Evolutionary conservation across 495 filamentous ascomycete species (phyloP).

Genomic region (Hapsidospora chrysogenum): DNA sequence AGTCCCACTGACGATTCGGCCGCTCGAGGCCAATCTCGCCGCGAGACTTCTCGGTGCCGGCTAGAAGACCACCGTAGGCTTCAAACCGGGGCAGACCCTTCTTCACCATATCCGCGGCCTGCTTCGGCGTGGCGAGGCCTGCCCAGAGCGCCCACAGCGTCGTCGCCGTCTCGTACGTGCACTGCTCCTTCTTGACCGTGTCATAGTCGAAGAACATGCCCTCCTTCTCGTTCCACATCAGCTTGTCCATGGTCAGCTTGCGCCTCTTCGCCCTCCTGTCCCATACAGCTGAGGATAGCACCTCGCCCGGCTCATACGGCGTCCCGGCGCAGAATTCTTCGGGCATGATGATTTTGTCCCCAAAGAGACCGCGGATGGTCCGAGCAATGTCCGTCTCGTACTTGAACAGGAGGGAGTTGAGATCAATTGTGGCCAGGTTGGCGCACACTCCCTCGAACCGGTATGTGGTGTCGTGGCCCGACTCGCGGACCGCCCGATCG

Average conservation of each 20-base stretch:
- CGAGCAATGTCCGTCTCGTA: constrained; percentile 85
- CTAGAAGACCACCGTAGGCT: constrained; percentile 71
- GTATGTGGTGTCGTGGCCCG: constrained; percentile 93
- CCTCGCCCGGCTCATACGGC: constrained; percentile 34
- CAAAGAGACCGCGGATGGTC: constrained; percentile 66
- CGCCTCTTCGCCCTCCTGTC: constrained; percentile 68
- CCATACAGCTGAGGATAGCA: constrained; percentile 74
- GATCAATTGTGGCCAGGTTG: constrained; percentile 80
- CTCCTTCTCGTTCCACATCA: constrained; percentile 74
- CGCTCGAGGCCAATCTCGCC: constrained; percentile 62
- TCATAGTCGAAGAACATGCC: constrained; percentile 98
- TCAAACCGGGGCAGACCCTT: constrained; percentile 75
- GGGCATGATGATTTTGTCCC: constrained; percentile 62
- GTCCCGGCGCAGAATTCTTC: constrained; percentile 50
- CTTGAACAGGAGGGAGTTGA: constrained; percentile 89
- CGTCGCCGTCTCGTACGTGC: constrained; percentile 68
- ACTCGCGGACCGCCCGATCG: constrained; percentile 85
- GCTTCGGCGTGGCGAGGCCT: constrained; percentile 59
- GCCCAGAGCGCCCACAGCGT: constrained; percentile 98
- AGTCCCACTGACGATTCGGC: constrained; percentile 95
- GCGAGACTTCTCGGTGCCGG: constrained; percentile 72
- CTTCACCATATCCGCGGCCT: constrained; percentile 60
- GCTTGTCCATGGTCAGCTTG: constrained; percentile 68
- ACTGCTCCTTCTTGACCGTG: constrained; percentile 60
- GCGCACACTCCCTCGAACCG: constrained; percentile 77